These are phyloP conservation scores for Cryptosporidium sp. DNA, from an alignment of 169 alveolate species.

Conservation along the genomic window DNA sequence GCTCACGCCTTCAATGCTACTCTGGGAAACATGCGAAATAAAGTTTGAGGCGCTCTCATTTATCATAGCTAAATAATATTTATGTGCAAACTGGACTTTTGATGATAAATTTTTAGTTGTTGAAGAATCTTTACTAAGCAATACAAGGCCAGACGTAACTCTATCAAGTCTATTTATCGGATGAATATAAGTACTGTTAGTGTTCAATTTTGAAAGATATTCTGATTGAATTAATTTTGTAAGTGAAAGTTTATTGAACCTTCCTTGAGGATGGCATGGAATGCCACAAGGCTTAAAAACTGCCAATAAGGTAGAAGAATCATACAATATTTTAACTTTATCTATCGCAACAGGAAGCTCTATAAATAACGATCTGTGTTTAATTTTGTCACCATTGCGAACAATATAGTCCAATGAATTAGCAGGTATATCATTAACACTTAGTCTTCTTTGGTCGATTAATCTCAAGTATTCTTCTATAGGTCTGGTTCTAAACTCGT, in stretches of 20 bases:
- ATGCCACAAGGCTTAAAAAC: constrained; percentile 90
- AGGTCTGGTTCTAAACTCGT: constrained; percentile 84
- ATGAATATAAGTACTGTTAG: constrained; percentile 74
- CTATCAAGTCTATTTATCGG: constrained; percentile 92
- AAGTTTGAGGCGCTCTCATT: constrained; percentile 81
- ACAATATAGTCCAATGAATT: constrained; percentile 79
- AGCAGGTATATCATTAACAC: constrained; percentile 82
- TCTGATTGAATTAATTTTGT: constrained; percentile 79
- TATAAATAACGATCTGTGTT: constrained; percentile 83
- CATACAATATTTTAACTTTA: constrained; percentile 82
- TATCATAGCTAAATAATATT: constrained; percentile 85
- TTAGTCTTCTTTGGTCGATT: constrained; percentile 83
- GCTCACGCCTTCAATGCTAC: constrained; percentile 9
- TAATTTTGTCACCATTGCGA: constrained; percentile 83
- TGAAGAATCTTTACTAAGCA: constrained; percentile 86
- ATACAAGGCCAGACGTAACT: constrained; percentile 91
- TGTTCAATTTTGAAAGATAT: constrained; percentile 78
- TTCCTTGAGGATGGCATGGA: constrained; percentile 92
- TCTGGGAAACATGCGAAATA: neutral
- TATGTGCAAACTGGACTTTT: constrained; percentile 79
- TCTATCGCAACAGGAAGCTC: constrained; percentile 87
- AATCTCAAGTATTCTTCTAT: constrained; percentile 85
- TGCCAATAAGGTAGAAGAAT: constrained; percentile 82
- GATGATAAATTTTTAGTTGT: constrained; percentile 83
- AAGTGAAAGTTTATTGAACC: constrained; percentile 85